Base-by-base conservation (phyloP, 2,329 filamentous ascomycete genomes). In the Curvularia hawaiiensis region DNA sequence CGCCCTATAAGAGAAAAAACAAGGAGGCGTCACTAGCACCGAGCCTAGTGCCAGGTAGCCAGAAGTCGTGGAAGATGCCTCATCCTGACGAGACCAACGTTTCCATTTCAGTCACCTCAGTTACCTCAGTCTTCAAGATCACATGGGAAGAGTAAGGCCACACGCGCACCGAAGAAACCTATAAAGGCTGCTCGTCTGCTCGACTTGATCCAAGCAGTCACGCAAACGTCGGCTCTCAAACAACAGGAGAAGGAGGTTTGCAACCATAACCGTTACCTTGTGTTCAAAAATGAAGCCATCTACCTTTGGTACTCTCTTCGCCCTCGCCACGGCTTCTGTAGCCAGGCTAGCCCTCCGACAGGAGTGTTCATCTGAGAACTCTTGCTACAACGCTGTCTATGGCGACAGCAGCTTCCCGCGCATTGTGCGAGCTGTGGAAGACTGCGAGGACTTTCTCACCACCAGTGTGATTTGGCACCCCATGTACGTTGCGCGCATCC, bases 311-410 rank as follows among this genome's bases (percentile, higher is more conserved):
- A 31, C 43, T 12, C 33, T 68, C 26, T 20, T 62, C 14, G 49
- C 48, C 35, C 43, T 56, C 18, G 54, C 61, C 1, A 43, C 69
- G 39, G 58, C 48, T 30, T 20, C 59, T n/a, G 66, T 65, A 28
- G 57, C 56, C 28, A 43, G 61, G 20, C 54, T 73, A 14, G 52
- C 66, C 6, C 48, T 39, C 44, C 64, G 66, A 48, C 67, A 69
- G 38, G 28, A 54, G 18, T 73, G 72, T 51, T 45, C 52, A 45
- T 39, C 51, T 35, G 40, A 53, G 45, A 62, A 74, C 22, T 52
- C 67, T 33, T 75, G 72, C 51, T 66, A 66, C 40, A 61, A 59
- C 40, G 69, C 66, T 14, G 58, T 73, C 18, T 71, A 67, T 61
- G 68, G 64, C 1, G 44, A 54, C 50, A 38, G 49, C 39, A 61